Evolutionary conservation across 2,329 filamentous ascomycete species (phyloP).

Genomic region (Stachybotrys chlorohalonatus): DNA sequence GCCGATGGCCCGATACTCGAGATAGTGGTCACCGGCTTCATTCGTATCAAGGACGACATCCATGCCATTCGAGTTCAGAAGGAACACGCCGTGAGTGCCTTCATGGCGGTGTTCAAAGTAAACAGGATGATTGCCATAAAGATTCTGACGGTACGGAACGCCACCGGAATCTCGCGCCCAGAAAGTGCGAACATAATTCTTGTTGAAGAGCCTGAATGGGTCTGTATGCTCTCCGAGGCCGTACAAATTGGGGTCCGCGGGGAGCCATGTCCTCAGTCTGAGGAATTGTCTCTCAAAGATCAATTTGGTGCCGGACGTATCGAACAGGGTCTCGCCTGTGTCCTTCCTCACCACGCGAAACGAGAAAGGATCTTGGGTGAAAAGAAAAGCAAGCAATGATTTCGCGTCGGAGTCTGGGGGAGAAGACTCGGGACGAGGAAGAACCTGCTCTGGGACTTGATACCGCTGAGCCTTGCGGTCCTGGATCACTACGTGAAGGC

Average conservation of each 20-base stretch:
- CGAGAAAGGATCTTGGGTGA: constrained; percentile 44
- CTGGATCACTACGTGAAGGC: constrained; percentile 64
- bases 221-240: constrained; percentile 69
- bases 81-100: constrained; percentile 54
- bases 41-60: constrained; percentile 59
- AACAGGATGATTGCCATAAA: constrained; percentile 64
- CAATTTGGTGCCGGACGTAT: constrained; percentile 53
- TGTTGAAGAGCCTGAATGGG: constrained; percentile 53
- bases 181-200: constrained; percentile 38
- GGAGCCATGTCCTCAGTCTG: constrained; percentile 57
- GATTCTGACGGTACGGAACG: constrained; percentile 30
- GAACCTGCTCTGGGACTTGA: constrained; percentile 57
- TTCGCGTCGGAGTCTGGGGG: constrained; percentile 34
- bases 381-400: constrained; percentile 1
- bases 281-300: constrained; percentile 70
- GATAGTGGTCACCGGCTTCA: constrained; percentile 40
- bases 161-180: constrained; percentile 1
- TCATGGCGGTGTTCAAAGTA: constrained; percentile 59
- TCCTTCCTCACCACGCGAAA: constrained; percentile 41
- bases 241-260: constrained; percentile 59
- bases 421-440: constrained; percentile 45
- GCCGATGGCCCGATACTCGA: constrained; percentile 70
- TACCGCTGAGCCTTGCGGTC: constrained; percentile 58
- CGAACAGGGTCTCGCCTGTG: constrained; percentile 45
- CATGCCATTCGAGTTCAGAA: constrained; percentile 66